Evolutionary conservation across 202 grass and related monocot genomes (phyloP), one percentile per base, ranked within the genome.

Genomic region (Panicum virgatum): DNA sequence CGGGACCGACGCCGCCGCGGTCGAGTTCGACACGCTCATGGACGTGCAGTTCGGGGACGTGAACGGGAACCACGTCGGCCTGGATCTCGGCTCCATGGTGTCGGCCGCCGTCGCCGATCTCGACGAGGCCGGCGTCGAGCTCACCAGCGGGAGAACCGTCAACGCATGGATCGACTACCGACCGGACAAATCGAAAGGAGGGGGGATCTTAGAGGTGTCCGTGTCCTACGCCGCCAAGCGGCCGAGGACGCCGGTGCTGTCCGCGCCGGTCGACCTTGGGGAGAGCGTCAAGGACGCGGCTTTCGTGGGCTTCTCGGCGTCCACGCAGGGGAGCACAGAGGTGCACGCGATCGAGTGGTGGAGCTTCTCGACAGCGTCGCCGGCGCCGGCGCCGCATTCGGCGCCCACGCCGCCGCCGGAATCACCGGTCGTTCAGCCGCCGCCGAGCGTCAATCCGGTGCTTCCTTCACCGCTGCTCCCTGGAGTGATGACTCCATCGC

Each of bases 321-420:
- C 96, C 66, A 96, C 96, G 19, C 96, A 99, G 82, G 93, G 92
- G 12, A 99, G 96, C 85, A 99, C 96, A 0, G 96, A 99, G 89
- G 83, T 88, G 19, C 96, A 99, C 91, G 90, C 80, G 30, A 60
- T 99, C 66, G 91, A 99, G 75, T 94, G 96, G 96, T 99, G 96
- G 96, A 87, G 66, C 89, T 99, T 99, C 87, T 96, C 91, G 3
- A 90, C 93, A 2, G 52, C 72, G 1, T 44, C 86, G 0, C 45
- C 60, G 0, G 16, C 94, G 3, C 38, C 85, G 6, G 0, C 86
- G 29, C 32, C 82, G 42, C 82, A 2, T 67, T 4, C 22, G 4
- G 25, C 71, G 19, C 53, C 79, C 34, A 43, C 85, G 6, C 69
- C 86, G 5, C 75, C 82, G 20, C 72, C 62, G 20, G 52, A 70